A percentile compares a stretch with the other conserved stretches of the same genome.
These are phyloP conservation scores for Sordariomycetes sp. DNA, from an alignment of 2,329 filamentous ascomycete species.

Conservation along the genomic window DNA sequence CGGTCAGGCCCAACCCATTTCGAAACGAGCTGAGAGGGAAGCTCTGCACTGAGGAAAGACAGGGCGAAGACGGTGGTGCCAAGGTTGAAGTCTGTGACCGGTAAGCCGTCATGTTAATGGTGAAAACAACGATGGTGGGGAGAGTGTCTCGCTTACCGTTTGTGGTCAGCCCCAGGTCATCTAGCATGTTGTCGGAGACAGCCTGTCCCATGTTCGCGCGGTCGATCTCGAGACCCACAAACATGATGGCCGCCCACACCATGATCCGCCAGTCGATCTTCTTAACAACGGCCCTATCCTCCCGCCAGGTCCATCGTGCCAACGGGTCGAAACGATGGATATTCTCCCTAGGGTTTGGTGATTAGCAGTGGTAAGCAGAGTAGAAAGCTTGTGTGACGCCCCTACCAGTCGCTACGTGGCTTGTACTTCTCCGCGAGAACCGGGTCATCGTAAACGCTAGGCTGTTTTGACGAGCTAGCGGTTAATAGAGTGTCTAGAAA, in stretches of 20 bases:
- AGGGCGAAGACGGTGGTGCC: constrained; percentile 21
- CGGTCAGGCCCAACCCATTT: constrained; percentile 48
- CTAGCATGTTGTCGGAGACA: constrained; percentile 17
- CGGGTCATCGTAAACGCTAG: constrained; percentile 25
- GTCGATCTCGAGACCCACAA: constrained; percentile 20
- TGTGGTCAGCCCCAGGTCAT: constrained; percentile 16
- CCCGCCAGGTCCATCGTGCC: constrained; percentile 23
- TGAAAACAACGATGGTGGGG: neutral
- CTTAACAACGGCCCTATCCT: constrained; percentile 18
- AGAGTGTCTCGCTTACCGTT: constrained; percentile 13
- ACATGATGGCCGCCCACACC: constrained; percentile 27
- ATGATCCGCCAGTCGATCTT: constrained; percentile 41
- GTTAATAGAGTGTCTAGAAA: neutral
- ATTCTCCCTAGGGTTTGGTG: constrained; percentile 15
- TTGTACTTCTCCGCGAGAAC: constrained; percentile 22
- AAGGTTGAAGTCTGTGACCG: constrained; percentile 18
- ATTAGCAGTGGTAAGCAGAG: neutral
- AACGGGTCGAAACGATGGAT: constrained; percentile 23
- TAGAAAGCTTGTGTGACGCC: neutral
- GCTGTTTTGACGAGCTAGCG: constrained; percentile 15
- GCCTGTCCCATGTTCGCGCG: constrained; percentile 20
- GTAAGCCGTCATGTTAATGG: neutral
- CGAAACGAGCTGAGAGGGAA: constrained; percentile 49
- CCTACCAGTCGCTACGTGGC: constrained; percentile 15
- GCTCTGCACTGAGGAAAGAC: constrained; percentile 21